Percentiles rank a stretch among this genome's conserved stretches.
Conservation (phyloP, 768 basidiomycete genomes). For the Suillus placidus region DNA sequence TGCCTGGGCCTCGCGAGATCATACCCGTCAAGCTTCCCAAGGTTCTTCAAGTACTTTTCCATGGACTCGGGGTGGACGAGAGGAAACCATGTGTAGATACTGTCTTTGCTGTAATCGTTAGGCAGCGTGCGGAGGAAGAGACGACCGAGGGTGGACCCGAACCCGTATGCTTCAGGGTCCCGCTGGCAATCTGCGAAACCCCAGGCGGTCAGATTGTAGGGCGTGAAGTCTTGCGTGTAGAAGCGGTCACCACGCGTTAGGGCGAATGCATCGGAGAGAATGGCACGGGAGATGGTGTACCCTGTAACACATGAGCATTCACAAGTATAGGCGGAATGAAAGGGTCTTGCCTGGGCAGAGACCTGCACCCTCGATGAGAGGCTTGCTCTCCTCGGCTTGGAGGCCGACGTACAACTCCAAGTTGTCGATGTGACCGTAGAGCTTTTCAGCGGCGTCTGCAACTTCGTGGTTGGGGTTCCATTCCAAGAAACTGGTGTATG, state of each 20-base stretch:
- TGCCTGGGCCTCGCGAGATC: constrained; percentile 52
- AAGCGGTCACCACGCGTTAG: constrained; percentile 84
- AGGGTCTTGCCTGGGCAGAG: constrained; percentile 69
- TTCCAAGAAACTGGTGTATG: constrained; percentile 70
- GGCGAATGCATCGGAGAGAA: constrained; percentile 84
- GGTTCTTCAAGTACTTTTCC: constrained; percentile 56
- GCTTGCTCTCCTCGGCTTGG: constrained; percentile 78
- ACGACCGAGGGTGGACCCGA: constrained; percentile 69
- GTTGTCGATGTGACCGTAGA: constrained; percentile 76
- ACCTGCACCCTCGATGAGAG: constrained; percentile 75
- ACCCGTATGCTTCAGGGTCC: constrained; percentile 69
- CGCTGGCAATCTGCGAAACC: constrained; percentile 84
- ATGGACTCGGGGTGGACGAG: constrained; percentile 78
- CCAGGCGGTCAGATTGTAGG: constrained; percentile 81
- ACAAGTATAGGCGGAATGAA: too few species aligned
- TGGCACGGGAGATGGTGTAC: constrained; percentile 84
- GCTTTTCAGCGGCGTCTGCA: constrained; percentile 69
- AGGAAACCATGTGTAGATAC: constrained; percentile 86
- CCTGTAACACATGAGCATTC: constrained; percentile 39
- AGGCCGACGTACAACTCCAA: constrained; percentile 83
- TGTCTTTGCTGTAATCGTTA: constrained; percentile 65
- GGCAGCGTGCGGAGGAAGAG: constrained; percentile 77
- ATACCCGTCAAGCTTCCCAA: constrained; percentile 59
- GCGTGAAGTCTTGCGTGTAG: constrained; percentile 82
- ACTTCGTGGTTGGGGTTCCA: constrained; percentile 80